Conservation (phyloP, 139 green algal genomes). For the Edaphochlamys debaryana region DNA sequence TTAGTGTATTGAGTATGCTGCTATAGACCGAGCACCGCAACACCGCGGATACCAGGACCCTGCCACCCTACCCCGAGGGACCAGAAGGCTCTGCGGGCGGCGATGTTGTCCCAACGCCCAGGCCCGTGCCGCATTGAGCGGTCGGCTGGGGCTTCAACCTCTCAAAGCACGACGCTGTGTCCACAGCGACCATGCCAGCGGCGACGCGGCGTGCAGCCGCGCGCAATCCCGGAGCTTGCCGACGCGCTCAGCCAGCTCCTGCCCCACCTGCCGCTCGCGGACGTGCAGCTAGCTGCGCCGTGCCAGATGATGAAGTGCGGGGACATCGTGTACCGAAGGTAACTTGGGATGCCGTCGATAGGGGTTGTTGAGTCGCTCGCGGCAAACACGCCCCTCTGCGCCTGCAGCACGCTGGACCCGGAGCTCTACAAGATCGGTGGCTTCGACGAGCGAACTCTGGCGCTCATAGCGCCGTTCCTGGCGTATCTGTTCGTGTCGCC, state of each 20-base stretch:
- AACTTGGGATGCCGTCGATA: neutral
- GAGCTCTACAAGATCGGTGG: slow-evolving; percentile 80
- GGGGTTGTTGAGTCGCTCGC: slow-evolving; percentile 15
- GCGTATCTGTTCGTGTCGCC: slow-evolving; percentile 78
- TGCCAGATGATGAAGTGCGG: slow-evolving; percentile 91
- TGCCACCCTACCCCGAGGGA: no score
- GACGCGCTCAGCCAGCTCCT: slow-evolving; percentile 14
- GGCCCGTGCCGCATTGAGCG: slow-evolving; percentile 17
- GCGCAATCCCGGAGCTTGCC: slow-evolving; percentile 16
- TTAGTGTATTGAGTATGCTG: no score
- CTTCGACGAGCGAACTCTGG: slow-evolving; percentile 69
- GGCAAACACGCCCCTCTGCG: neutral
- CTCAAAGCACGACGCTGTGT: slow-evolving; percentile 10
- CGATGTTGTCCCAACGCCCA: neutral
- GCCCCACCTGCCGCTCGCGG: slow-evolving; percentile 70
- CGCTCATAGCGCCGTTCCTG: slow-evolving; percentile 55
- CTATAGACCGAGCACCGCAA: no score
- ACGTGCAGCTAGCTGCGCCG: slow-evolving; percentile 78
- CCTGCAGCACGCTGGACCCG: slow-evolving; percentile 86
- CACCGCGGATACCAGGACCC: no score
- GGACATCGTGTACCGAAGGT: slow-evolving; percentile 89
- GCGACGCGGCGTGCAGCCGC: neutral
- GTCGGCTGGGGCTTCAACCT: slow-evolving; percentile 28
- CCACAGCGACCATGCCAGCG: neutral
- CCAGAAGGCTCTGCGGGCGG: no score